Percentiles rank a stretch among this genome's conserved stretches.
phyloP scores from a whole-genome alignment of 768 basidiomycete species.

The Suillus subaureus region DNA sequence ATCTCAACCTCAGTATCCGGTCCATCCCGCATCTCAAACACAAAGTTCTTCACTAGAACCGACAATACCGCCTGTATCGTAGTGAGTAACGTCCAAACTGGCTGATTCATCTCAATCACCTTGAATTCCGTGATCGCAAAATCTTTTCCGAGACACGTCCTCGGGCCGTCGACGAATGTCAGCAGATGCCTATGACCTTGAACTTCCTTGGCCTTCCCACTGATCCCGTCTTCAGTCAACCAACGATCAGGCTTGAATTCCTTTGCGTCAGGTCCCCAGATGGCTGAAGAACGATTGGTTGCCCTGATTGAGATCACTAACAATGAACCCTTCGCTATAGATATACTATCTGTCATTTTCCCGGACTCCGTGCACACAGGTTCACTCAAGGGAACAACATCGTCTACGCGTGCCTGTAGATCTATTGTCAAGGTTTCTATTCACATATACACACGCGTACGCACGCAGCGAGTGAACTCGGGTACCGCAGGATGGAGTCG shows the following conservation, averaged over 20 bases:
- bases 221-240: conserved; percentile 34
- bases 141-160: conserved; percentile 45
- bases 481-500: conserved; percentile 38
- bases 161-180: conserved; percentile 47
- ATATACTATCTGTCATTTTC: conserved; percentile 30
- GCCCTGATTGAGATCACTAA: conserved; percentile 40
- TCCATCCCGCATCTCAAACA: conserved; percentile 15
- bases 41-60: conserved; percentile 38
- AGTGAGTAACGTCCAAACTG: background rate
- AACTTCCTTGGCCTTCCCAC: conserved; percentile 34
- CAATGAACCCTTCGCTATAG: conserved; percentile 39
- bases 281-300: conserved; percentile 40
- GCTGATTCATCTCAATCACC: conserved; percentile 23
- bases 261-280: conserved; percentile 50
- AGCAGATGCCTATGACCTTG: conserved; percentile 43
- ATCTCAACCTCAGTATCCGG: conserved; percentile 11
- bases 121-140: conserved; percentile 47
- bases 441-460: conserved; percentile 2
- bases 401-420: conserved; percentile 38
- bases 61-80: conserved; percentile 41
- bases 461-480: conserved; percentile 34
- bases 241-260: conserved; percentile 48
- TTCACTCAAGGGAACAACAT: conserved; percentile 38
- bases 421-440: background rate
- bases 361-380: conserved; percentile 34